Conservation (phyloP, 768 basidiomycete species). For the Suillus occidentalis region DNA sequence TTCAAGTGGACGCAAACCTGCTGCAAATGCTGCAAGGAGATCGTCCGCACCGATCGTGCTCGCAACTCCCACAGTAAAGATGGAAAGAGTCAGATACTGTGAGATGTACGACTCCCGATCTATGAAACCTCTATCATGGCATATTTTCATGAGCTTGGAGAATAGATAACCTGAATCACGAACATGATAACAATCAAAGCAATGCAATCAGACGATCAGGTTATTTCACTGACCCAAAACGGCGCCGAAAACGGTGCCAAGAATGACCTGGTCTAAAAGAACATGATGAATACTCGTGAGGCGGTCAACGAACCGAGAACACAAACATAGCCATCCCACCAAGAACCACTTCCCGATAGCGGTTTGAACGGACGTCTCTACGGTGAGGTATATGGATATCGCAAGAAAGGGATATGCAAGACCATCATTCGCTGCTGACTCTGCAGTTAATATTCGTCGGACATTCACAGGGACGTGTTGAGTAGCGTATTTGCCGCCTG, state of each 20-base stretch:
- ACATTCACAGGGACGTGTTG: conserved; percentile 73
- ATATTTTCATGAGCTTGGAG: conserved; percentile 69
- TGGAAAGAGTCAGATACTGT: conserved; percentile 71
- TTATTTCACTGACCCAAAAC: conserved; percentile 37
- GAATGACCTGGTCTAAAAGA: conserved; percentile 69
- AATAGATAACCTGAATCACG: conserved; percentile 57
- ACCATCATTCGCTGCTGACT: conserved; percentile 94
- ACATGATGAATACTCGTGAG: conserved; percentile 6
- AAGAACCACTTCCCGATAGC: conserved; percentile 87
- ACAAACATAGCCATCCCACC: conserved; percentile 77
- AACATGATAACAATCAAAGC: neutral
- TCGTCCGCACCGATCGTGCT: conserved; percentile 33
- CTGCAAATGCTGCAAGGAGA: conserved; percentile 85
- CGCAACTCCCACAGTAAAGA: conserved; percentile 77
- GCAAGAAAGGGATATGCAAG: conserved; percentile 91
- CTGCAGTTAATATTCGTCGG: conserved; percentile 79
- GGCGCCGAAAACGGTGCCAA: conserved; percentile 72
- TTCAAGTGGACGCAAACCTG: conserved; percentile 42
- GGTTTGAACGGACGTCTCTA: conserved; percentile 58
- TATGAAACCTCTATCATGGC: conserved; percentile 62
- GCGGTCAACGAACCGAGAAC: neutral
- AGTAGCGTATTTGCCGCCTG: conserved; percentile 69
- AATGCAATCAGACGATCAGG: neutral
- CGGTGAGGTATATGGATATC: conserved; percentile 80
- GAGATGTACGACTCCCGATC: conserved; percentile 86